Base-by-base conservation (phyloP, 2,329 filamentous ascomycete species). In the Claviceps quebecensis region DNA sequence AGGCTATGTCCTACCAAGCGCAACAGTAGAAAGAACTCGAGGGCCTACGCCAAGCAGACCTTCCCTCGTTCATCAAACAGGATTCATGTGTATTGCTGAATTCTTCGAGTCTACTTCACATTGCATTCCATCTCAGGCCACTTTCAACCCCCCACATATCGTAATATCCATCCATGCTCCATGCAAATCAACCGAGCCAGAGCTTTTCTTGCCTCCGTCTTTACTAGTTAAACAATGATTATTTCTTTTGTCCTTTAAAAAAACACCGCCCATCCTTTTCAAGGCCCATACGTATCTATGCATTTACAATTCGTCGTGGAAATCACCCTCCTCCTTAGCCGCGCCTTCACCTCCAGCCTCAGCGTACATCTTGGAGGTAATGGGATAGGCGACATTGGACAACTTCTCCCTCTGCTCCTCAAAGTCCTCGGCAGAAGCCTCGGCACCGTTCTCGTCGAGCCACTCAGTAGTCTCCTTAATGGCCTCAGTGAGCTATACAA, bases 391-490 rank as follows among this genome's bases (percentile, higher is more conserved):
- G 58, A 96, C 87, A 70, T 86, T 86, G 63, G 87, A 94, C 60
- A 98, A 81, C 81, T 96, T 96, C 86, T 98, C 91, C 79, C 94
- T 95, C 78, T 97, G 91, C 81, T 98, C 93, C 72, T 96, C 90
- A 63, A 97, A 96, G 76, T 97, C 93, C 76, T 96, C 91, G 54
- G 88, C 78, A 60, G 77, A 81, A 57, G 93, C 93, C 49, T 85
- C 84, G 59, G 84, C 81, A 59, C 81, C 87, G 73, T 96, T 94
- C 80, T 95, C 88, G 62, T 96, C 90, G 54, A 98, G 84, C 93
- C 93, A 98, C 69, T 96, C 90, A 62, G 84, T 84, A 57, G 88
- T 77, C 77, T 98, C 93, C 86, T 97, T 97, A 74, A 98, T 83
- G 57, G 93, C 93, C 59, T 96, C 90, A 58, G 95, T 74, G 62